Conservation (phyloP, 2,329 filamentous ascomycete species). For the Fusarium floridanum region DNA sequence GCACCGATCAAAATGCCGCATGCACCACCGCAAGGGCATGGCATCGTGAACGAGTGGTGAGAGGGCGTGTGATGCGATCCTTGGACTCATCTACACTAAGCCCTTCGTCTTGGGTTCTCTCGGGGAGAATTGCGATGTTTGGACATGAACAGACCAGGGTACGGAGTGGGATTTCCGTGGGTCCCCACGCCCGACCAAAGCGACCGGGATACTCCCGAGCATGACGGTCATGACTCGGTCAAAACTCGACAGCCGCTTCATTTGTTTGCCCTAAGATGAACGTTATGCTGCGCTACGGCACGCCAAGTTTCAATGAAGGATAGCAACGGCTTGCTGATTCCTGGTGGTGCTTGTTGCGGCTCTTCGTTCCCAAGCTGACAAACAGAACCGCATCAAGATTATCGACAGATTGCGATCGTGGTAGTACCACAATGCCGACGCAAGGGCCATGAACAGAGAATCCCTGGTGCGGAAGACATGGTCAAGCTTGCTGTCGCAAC, state of each 20-base stretch:
- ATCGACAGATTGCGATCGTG: constrained; percentile 2
- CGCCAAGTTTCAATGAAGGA: neutral
- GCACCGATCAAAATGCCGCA: constrained; percentile 1
- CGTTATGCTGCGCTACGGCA: neutral
- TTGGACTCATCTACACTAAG: neutral
- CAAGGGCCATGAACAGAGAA: neutral
- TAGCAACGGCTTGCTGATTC: neutral
- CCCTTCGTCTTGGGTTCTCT: neutral
- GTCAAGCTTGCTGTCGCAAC: neutral
- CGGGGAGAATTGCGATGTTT: constrained; percentile 3
- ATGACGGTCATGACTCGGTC: neutral
- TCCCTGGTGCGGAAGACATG: neutral
- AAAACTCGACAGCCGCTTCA: neutral
- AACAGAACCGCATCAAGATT: neutral
- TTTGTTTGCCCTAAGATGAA: neutral
- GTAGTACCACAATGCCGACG: neutral
- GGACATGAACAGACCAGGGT: neutral
- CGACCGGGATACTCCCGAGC: constrained; percentile 3
- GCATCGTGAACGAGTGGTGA: neutral
- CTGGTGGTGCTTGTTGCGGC: neutral
- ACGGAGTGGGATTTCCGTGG: constrained; percentile 5
- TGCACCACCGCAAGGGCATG: neutral
- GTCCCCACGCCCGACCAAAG: neutral
- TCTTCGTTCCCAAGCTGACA: neutral
- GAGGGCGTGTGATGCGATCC: neutral